Evolutionary conservation across 1,284 basidiomycete genomes (phyloP), one percentile per base, ranked within the genome.

Genomic region (Tetrapyrgos nigripes): DNA sequence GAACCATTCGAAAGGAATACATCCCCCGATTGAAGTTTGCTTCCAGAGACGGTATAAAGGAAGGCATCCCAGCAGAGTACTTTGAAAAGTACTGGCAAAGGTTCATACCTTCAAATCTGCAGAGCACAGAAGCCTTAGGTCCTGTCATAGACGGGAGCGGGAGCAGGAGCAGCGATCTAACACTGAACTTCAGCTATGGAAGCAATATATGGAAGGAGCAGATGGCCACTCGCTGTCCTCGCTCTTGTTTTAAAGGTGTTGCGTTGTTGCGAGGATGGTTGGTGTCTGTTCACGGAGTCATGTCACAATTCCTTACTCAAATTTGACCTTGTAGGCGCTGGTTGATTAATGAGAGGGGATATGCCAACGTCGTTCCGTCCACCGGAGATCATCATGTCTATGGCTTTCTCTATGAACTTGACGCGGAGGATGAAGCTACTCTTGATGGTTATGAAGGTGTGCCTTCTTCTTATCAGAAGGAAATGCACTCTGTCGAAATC

Each of bases 131-230:
- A n/a, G 24, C 43, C 17, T 45, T n/a, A 19, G 6, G 8, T n/a
- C n/a, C 17, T 8, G 43, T 23, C n/a, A 37, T 48, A 11, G 24
- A 47, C 33, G 50, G 31, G 27, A 29, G 13, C 43, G 27, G 17
- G 45, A 48, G 35, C 27, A 35, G 10, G 37, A 37, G 26, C 24
- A 40, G 31, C n/a, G 50, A 37, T 45, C 24, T 46, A 26, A 72
- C 68, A 1, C 47, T 76, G 14, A 81, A 82, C 65, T 82, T 82
- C 63, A 80, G 72, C 49, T 83, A 81, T 65, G 81, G 81, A 6
- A 79, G 77, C 65, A 83, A 83, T 55, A 63, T 82, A 21, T 82
- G 80, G 77, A 68, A 71, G 31, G 75, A 81, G 40, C 80, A 82
- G 62, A 83, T 82, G 82, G 66, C 68, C 26, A 63, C 68, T 19